Percentiles rank a stretch among this genome's conserved stretches.
Evolutionary conservation across 106 monocot genomes (phyloP).

Genomic region (Phalaenopsis aphrodite): DNA sequence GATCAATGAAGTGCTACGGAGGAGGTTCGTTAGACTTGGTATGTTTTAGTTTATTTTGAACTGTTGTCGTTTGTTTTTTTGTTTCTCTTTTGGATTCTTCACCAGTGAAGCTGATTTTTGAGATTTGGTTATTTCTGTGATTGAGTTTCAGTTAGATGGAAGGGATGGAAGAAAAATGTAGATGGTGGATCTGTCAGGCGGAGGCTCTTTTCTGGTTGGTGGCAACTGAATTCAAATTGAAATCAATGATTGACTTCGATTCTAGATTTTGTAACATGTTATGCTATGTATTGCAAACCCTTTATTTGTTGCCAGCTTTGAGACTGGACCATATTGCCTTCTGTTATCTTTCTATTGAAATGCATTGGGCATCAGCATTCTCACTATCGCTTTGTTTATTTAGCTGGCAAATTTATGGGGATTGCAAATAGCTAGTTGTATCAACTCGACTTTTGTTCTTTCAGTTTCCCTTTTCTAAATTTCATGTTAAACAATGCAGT

Average conservation of each 20-base stretch:
- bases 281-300: not conserved
- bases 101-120: not conserved
- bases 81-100: slow-evolving; percentile 2
- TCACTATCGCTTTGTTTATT: not conserved
- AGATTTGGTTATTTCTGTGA: not conserved
- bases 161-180: slow-evolving; percentile 49
- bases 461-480: not conserved
- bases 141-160: slow-evolving; percentile 65
- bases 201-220: slow-evolving; percentile 38
- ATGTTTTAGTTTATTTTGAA: slow-evolving; percentile 1
- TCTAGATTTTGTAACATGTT: not conserved
- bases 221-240: not conserved
- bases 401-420: not conserved
- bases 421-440: not conserved
- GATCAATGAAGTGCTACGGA: slow-evolving; percentile 77
- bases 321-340: not conserved
- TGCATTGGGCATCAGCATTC: not conserved
- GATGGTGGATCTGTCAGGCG: slow-evolving; percentile 36
- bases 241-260: not conserved
- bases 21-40: slow-evolving; percentile 83
- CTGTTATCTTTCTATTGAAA: not conserved
- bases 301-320: not conserved
- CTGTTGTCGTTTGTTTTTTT: not conserved
- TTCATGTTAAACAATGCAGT: not conserved
- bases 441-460: not conserved